Evolutionary conservation across 371 early-diverging fungal species (phyloP).

Genomic region (Haplosporangium sp.): DNA sequence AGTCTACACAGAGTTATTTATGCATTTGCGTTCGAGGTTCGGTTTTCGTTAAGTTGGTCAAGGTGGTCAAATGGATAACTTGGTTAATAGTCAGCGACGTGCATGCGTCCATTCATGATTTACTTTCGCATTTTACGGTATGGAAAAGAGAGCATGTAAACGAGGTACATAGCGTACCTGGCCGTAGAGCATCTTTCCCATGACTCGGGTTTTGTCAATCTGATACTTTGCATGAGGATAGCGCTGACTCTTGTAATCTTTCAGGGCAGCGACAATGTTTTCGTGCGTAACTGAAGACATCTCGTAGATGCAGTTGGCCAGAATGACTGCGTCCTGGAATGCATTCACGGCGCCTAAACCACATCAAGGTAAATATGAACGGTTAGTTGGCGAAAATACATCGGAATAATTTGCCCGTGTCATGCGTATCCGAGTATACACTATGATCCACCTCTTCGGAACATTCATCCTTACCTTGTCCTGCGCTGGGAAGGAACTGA

Average conservation of each 20-base stretch:
- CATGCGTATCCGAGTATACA: too few relatives aligned
- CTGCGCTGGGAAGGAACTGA: background rate
- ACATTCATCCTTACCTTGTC: too few relatives aligned
- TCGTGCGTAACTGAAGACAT: background rate
- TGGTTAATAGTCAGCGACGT: background rate
- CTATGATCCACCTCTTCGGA: too few relatives aligned
- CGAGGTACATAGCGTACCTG: slow-evolving; percentile 4
- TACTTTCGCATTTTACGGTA: too few relatives aligned
- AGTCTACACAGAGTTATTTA: slow-evolving; percentile 3
- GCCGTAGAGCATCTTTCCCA: slow-evolving; percentile 19
- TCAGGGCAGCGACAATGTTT: slow-evolving; percentile 2
- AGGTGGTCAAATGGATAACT: background rate
- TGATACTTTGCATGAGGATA: slow-evolving; percentile 19
- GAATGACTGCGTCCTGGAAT: slow-evolving; percentile 22
- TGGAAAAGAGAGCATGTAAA: background rate
- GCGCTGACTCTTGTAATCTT: slow-evolving; percentile 6
- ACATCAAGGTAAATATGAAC: background rate
- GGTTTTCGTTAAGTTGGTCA: background rate
- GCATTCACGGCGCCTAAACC: slow-evolving; percentile 16
- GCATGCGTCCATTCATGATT: too few relatives aligned
- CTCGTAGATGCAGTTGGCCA: slow-evolving; percentile 17
- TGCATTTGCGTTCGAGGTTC: background rate
- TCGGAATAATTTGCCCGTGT: too few relatives aligned
- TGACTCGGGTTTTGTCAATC: slow-evolving; percentile 3
- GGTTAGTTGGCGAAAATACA: too few relatives aligned